Evolutionary conservation across 176 grass and related monocot species (phyloP).

Genomic region (Bromus sterilis): DNA sequence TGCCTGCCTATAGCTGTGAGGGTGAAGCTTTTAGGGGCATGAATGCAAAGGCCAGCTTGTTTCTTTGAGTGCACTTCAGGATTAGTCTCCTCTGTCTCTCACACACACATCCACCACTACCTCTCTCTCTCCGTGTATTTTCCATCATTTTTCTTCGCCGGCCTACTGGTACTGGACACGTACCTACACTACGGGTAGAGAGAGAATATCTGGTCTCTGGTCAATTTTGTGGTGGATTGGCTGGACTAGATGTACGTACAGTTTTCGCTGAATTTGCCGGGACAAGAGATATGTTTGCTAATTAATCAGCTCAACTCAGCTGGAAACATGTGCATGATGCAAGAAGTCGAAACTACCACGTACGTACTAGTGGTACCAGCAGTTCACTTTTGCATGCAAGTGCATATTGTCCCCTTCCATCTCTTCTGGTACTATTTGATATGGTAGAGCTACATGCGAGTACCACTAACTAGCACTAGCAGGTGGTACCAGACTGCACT

Average conservation of each 20-base stretch:
- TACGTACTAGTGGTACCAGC: no score
- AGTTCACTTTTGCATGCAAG: background rate
- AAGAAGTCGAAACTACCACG: no score
- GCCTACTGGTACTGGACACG: background rate
- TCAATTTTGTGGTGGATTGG: constrained; percentile 4
- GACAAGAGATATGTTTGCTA: no score
- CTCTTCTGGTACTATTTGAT: background rate
- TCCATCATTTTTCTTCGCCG: background rate
- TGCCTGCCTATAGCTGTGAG: background rate
- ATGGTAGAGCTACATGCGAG: background rate
- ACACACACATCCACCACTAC: background rate
- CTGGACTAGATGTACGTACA: background rate
- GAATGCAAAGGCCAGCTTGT: constrained; percentile 15
- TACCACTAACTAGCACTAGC: no score
- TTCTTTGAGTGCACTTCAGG: constrained; percentile 86
- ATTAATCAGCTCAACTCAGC: no score
- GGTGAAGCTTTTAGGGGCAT: constrained; percentile 16
- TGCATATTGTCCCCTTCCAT: background rate
- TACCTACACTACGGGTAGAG: background rate
- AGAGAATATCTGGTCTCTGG: background rate
- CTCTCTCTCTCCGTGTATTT: background rate
- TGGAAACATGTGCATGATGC: no score
- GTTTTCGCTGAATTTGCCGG: no score
- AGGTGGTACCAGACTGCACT: background rate
- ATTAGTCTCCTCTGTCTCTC: constrained; percentile 8